Percentiles rank a stretch among this genome's conserved stretches.
Conservation (phyloP, 768 basidiomycete species). For the Mycena amicta region DNA sequence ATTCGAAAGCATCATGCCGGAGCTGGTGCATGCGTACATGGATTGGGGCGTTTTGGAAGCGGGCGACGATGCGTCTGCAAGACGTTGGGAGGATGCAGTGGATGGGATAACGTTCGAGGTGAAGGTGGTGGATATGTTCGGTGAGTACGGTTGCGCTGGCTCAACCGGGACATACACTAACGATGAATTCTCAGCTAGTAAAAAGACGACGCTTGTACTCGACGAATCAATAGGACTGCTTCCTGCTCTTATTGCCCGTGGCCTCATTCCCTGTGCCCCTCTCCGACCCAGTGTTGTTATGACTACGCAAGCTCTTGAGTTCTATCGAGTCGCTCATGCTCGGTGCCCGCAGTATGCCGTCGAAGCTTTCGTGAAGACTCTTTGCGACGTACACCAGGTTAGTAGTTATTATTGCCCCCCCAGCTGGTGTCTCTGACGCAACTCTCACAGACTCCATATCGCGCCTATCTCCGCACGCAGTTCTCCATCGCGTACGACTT, state of each 20-base stretch:
- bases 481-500: constrained; percentile 38
- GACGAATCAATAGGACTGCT: neutral
- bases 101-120: neutral
- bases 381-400: constrained; percentile 21
- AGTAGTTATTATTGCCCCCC: too few species aligned
- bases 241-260: constrained; percentile 13
- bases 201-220: neutral
- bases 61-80: neutral
- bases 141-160: too few species aligned
- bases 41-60: neutral
- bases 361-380: constrained; percentile 22
- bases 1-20: neutral
- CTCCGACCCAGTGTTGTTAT: constrained; percentile 8
- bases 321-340: constrained; percentile 7
- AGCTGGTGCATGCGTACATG: neutral
- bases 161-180: too few species aligned
- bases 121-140: neutral
- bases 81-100: neutral
- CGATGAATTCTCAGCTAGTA: neutral
- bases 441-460: neutral
- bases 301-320: constrained; percentile 10
- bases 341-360: constrained; percentile 20
- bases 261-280: constrained; percentile 18
- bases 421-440: too few species aligned
- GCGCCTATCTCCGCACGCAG: constrained; percentile 1